Evolutionary conservation across 441 rosid genomes (phyloP), one percentile per base, ranked within the genome.

Genomic region (Sinapis alba): DNA sequence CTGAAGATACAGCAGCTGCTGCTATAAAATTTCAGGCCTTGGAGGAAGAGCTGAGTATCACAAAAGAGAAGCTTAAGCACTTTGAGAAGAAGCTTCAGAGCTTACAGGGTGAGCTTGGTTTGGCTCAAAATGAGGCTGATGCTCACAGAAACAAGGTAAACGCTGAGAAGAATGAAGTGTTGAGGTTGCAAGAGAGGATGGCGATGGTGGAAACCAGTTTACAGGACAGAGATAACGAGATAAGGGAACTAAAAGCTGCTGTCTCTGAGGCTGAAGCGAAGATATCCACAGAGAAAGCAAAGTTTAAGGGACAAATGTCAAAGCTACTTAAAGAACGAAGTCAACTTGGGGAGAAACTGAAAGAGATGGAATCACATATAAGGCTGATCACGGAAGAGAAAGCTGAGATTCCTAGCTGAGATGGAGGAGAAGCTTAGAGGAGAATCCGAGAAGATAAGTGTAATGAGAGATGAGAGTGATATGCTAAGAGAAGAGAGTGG

Each of bases 191-290:
- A 50, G 96, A 89, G 81, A 91, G 96, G 73, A 76, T 88, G 28
- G 15, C 85, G 26, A 83, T 88, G 85, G 76, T 93, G 76, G 90
- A 91, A 74, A 69, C 79, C 38, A 91, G 96, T 79, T 87, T 91
- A 75, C 84, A 90, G 4, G 94, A 85, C 79, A 85, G 92, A 75
- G 94, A 90, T 87, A 82, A 84, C 5, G 97, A 91, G 84, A 73
- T 86, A 57, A 77, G 86, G 54, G 86, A 84, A 1, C 72, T 96
- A 75, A 91, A 89, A 80, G 73, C 75, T 7, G 94, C 90, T 0
- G 87, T 91, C 19, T 93, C 97, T 7, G 98, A 93, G 60, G 94
- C 97, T n/a, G 97, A 95, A 83, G 69, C 86, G 85, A 93, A 90
- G 81, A 89, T 93, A 56, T 90, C 85, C 47, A 90, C 93, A 0